Percentiles rank a stretch among this genome's conserved stretches.
Conservation (phyloP, 495 filamentous ascomycete genomes). For the Aspergillus mulundensis region DNA sequence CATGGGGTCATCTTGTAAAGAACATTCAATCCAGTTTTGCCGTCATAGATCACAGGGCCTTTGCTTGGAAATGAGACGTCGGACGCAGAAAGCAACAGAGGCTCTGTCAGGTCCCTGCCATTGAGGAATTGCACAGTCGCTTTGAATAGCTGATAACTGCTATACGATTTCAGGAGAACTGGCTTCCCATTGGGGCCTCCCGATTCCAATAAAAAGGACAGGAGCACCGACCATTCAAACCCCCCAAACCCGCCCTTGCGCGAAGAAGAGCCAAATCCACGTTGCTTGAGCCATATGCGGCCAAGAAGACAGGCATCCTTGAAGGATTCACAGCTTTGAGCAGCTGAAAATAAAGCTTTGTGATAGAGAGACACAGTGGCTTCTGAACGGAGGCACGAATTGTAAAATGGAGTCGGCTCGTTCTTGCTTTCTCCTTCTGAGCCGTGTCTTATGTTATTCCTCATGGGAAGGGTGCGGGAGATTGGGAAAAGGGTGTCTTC, state of each 20-base stretch:
- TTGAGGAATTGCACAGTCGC: slow-evolving; percentile 80
- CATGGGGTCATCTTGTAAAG: slow-evolving; percentile 88
- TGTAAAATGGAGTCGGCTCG: slow-evolving; percentile 78
- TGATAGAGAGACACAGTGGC: slow-evolving; percentile 66
- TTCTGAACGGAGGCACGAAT: slow-evolving; percentile 79
- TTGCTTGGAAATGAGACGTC: slow-evolving; percentile 30
- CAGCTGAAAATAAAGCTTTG: slow-evolving; percentile 61
- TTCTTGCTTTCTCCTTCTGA: slow-evolving; percentile 30
- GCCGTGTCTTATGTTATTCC: slow-evolving; percentile 60
- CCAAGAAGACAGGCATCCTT: slow-evolving; percentile 81
- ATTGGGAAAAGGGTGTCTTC: slow-evolving; percentile 62
- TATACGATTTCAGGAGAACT: slow-evolving; percentile 72
- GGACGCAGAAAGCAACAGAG: slow-evolving; percentile 49
- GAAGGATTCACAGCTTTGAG: slow-evolving; percentile 65
- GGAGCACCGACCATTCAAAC: slow-evolving; percentile 80
- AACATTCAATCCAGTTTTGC: slow-evolving; percentile 67
- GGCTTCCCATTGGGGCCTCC: slow-evolving; percentile 65
- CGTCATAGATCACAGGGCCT: slow-evolving; percentile 57
- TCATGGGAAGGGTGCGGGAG: slow-evolving; percentile 64
- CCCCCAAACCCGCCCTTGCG: slow-evolving; percentile 83
- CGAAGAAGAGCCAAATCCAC: slow-evolving; percentile 66
- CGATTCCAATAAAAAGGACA: slow-evolving; percentile 76
- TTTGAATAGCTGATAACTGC: slow-evolving; percentile 93
- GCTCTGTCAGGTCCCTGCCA: slow-evolving; percentile 62
- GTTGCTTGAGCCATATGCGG: slow-evolving; percentile 81